A percentile compares a stretch with the other conserved stretches of the same genome.
phyloP scores from a whole-genome alignment of 2,329 filamentous ascomycete species.

The Fusarium sambucinum region DNA sequence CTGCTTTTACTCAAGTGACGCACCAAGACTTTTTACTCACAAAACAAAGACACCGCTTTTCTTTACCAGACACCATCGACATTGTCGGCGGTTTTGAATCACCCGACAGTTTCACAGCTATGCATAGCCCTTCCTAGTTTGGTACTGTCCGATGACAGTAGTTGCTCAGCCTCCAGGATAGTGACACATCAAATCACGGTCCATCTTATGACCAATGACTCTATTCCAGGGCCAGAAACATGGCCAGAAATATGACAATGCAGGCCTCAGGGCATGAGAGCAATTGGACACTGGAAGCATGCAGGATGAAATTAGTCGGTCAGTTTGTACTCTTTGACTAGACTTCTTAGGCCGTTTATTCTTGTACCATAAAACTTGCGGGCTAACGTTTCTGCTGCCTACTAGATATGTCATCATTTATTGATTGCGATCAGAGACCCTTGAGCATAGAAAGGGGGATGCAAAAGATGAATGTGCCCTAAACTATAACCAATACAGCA shows the following conservation, averaged over 20 bases:
- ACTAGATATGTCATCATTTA: background rate
- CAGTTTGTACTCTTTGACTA: no score
- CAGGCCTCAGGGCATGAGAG: background rate
- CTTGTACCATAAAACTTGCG: no score
- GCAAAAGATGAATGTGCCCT: no score
- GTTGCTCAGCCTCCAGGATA: constrained; percentile 2
- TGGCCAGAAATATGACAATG: no score
- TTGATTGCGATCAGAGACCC: background rate
- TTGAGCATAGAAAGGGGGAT: background rate
- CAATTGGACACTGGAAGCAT: no score
- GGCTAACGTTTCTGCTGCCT: no score
- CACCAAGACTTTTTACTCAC: background rate
- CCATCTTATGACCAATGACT: background rate
- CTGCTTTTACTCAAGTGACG: background rate
- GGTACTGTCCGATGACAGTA: background rate
- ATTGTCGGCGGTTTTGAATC: background rate
- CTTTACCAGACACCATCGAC: background rate
- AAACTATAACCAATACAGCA: background rate
- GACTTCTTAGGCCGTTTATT: no score
- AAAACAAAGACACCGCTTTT: background rate
- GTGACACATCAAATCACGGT: background rate
- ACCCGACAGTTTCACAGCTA: background rate
- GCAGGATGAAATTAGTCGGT: no score
- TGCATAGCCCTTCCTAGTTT: background rate
- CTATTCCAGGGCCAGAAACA: background rate